A percentile compares a stretch with the other conserved stretches of the same genome.
Evolutionary conservation across 768 basidiomycete genomes (phyloP).

Genomic region (Mycena venus): DNA sequence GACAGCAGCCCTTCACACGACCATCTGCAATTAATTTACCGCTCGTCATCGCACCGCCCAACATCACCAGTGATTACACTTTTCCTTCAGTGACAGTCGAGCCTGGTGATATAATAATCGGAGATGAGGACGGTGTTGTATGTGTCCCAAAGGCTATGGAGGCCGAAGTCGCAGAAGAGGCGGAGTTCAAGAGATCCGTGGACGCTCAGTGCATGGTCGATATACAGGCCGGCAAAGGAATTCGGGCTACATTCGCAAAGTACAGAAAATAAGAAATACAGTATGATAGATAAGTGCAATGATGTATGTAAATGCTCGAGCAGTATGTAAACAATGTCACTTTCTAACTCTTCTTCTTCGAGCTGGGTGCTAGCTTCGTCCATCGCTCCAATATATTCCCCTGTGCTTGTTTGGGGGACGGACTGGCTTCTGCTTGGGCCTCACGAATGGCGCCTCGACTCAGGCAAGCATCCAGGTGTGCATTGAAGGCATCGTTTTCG

Average conservation of each 20-base stretch:
- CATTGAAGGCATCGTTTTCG: conserved; percentile 85
- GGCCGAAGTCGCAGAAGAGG: conserved; percentile 68
- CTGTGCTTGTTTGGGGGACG: conserved; percentile 23
- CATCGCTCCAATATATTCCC: conserved; percentile 27
- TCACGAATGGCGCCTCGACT: conserved; percentile 83
- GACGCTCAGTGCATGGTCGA: conserved; percentile 84
- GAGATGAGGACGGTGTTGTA: conserved; percentile 91
- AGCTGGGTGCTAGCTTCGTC: conserved; percentile 22
- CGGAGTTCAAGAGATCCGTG: conserved; percentile 68
- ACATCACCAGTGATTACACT: conserved; percentile 47
- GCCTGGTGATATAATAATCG: conserved; percentile 88
- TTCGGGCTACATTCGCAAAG: conserved; percentile 83
- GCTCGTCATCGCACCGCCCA: conserved; percentile 62
- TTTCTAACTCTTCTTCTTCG: conserved; percentile 20
- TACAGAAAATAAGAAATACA: conserved; percentile 58
- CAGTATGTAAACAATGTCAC: not conserved
- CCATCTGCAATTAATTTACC: conserved; percentile 82
- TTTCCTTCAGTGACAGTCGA: conserved; percentile 71
- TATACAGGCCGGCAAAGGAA: conserved; percentile 79
- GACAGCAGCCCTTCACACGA: conserved; percentile 87
- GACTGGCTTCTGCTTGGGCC: conserved; percentile 65
- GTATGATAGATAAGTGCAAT: conserved; percentile 16
- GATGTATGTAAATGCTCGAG: not conserved
- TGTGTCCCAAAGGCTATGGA: conserved; percentile 74
- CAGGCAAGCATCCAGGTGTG: conserved; percentile 92